Percentiles rank a stretch among this genome's conserved stretches.
Evolutionary conservation across 2,329 filamentous ascomycete species (phyloP).

Genomic region (Cryphonectria naterciae): DNA sequence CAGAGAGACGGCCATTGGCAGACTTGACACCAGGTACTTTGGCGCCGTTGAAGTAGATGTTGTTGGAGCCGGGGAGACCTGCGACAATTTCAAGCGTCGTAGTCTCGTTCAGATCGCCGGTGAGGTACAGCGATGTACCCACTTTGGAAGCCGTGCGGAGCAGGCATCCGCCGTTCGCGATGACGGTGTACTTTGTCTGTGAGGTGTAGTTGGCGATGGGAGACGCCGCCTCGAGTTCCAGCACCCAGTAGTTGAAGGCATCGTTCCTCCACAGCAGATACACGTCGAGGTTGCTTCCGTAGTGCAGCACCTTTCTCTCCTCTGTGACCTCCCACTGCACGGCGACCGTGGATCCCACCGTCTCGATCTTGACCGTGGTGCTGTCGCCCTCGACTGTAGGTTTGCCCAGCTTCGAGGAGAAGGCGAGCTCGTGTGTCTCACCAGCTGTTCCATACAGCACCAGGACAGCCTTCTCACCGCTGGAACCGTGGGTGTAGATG

Average conservation of each 20-base stretch:
- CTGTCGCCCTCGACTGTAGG: constrained; percentile 31
- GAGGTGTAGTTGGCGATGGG: constrained; percentile 37
- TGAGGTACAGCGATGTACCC: constrained; percentile 61
- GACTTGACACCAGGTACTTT: constrained; percentile 38
- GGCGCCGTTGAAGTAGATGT: constrained; percentile 48
- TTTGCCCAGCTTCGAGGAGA: constrained; percentile 36
- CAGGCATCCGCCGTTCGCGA: constrained; percentile 68
- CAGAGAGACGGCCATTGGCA: constrained; percentile 49
- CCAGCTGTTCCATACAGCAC: constrained; percentile 66
- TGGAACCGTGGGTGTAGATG: constrained; percentile 71
- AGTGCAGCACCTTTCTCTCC: constrained; percentile 38
- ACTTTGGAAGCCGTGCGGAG: constrained; percentile 62
- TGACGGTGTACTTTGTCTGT: constrained; percentile 45
- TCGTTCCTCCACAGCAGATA: constrained; percentile 59
- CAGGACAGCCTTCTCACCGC: constrained; percentile 61
- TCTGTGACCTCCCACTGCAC: constrained; percentile 40
- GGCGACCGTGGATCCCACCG: constrained; percentile 31
- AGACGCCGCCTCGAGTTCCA: constrained; percentile 49
- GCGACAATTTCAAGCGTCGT: constrained; percentile 71
- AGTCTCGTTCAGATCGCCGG: constrained; percentile 74
- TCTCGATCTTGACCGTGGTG: constrained; percentile 33
- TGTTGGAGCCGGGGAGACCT: constrained; percentile 53
- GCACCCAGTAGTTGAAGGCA: constrained; percentile 72
- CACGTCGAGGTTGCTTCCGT: constrained; percentile 46
- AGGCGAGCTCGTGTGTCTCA: constrained; percentile 66